Evolutionary conservation across 768 basidiomycete genomes (phyloP).

Genomic region (Hypholoma sublateritium): DNA sequence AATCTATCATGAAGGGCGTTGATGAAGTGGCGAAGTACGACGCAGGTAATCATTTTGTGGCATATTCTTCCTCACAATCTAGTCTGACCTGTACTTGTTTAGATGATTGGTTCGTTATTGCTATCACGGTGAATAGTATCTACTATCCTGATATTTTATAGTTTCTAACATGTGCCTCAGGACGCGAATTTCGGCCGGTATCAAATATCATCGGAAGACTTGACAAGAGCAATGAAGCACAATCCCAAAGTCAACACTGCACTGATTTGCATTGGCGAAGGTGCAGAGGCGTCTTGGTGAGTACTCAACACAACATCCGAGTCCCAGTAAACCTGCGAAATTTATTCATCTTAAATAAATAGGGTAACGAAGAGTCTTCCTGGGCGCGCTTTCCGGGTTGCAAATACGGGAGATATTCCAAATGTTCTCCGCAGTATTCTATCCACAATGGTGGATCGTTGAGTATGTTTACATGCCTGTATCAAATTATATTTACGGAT

Average conservation of each 20-base stretch:
- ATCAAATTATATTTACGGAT: background rate
- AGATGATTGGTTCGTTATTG: constrained; percentile 75
- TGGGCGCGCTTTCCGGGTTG: constrained; percentile 57
- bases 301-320: constrained; percentile 6
- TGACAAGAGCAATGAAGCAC: constrained; percentile 55
- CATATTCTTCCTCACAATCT: background rate
- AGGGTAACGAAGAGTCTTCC: constrained; percentile 67
- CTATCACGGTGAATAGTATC: constrained; percentile 46
- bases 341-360: background rate
- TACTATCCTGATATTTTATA: background rate
- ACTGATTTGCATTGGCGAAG: constrained; percentile 68
- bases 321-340: background rate
- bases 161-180: constrained; percentile 18
- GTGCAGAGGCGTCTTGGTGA: constrained; percentile 63
- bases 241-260: constrained; percentile 68
- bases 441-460: constrained; percentile 52
- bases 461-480: background rate
- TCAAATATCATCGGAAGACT: constrained; percentile 56
- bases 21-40: constrained; percentile 59
- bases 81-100: background rate
- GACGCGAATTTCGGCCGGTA: constrained; percentile 71
- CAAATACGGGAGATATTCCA: constrained; percentile 64
- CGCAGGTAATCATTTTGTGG: constrained; percentile 38
- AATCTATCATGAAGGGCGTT: constrained; percentile 66
- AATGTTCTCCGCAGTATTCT: constrained; percentile 62